These are phyloP conservation scores for Exserohilum rostratum DNA, from an alignment of 2,329 filamentous ascomycete genomes.

Conservation along the genomic window DNA sequence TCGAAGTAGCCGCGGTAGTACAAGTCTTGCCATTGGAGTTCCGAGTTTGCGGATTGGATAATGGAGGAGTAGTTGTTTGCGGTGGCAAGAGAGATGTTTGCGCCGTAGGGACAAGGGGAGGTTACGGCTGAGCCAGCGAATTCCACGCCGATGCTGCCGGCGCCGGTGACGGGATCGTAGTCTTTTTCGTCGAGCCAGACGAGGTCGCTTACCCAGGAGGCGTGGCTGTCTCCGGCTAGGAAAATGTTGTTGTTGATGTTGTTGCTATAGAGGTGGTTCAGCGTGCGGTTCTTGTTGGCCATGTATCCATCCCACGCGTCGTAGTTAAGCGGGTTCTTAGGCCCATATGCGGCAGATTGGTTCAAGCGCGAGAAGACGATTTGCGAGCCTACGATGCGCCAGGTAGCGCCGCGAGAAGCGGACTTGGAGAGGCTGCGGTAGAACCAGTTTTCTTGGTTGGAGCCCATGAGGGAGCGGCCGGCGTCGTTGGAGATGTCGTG, in stretches of 20 bases:
- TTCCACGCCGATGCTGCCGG: constrained; percentile 54
- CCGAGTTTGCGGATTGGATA: constrained; percentile 58
- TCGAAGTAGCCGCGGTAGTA: constrained; percentile 79
- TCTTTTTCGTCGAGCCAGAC: constrained; percentile 52
- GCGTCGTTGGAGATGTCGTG: constrained; percentile 69
- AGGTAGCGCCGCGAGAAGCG: constrained; percentile 68
- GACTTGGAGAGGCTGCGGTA: constrained; percentile 60
- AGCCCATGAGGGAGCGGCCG: constrained; percentile 72
- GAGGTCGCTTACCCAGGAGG: constrained; percentile 61
- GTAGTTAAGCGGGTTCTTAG: constrained; percentile 58
- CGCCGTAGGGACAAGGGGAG: constrained; percentile 64
- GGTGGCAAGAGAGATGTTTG: constrained; percentile 60
- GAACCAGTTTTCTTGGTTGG: constrained; percentile 73
- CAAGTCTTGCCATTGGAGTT: constrained; percentile 74
- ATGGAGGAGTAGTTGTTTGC: constrained; percentile 54
- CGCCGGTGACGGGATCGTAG: constrained; percentile 50
- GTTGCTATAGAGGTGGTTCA: constrained; percentile 69
- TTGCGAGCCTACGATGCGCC: constrained; percentile 75
- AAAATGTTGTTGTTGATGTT: constrained; percentile 76
- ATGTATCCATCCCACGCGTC: constrained; percentile 71
- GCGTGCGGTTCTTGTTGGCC: constrained; percentile 73
- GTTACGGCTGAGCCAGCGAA: constrained; percentile 70
- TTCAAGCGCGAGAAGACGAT: constrained; percentile 69
- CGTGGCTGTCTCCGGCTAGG: constrained; percentile 72
- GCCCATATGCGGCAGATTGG: constrained; percentile 52